Evolutionary conservation across 176 grass and related monocot genomes (phyloP), one percentile per base, ranked within the genome.

Genomic region (Oryza meyeriana): DNA sequence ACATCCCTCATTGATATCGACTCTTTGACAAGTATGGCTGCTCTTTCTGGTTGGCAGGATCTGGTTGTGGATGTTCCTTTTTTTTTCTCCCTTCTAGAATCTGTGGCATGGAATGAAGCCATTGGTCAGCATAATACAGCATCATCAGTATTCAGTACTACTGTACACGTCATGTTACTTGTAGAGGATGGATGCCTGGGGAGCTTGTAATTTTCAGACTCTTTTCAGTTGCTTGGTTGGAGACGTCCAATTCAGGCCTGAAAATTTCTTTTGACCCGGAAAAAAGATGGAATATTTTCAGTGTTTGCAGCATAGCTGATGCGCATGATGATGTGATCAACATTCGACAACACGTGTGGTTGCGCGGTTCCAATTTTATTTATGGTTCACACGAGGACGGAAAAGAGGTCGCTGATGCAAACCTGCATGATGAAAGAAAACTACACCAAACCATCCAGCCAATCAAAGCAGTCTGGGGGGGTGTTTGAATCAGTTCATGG

Each of bases 21-120:
- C 0, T 3, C 12, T 64, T 64, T 28, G 65, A 4, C 50, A 82
- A 25, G 29, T 25, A 71, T 39, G 17, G 66, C 40, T 78, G 74
- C 28, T 17, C 2, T 77, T 74, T 86, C 26, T 41, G 18, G 84
- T 86, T 86, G 84, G 69, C 52, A 58, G 5, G 22, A 17, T 45
- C 1, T 10, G 13, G 69, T 1, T 12, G 24, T 1, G 12, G 2
- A 44, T 20, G 6, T 3, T 18, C 0, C 1, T 1, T 44, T 9
- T 34, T 10, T 1, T n/a, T 48, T 28, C 12, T 14, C 41, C 3
- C 44, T 61, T 65, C 24, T 48, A 83, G 80, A 83, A 72, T 20
- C 16, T 20, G 48, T 10, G 16, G 48, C 29, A 5, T 41, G 11
- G 55, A 58, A 11, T 59, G 33, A 9, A 13, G 61, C 8, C 8